Evolutionary conservation across 176 grass and related monocot genomes (phyloP).

Genomic region (Hordeum vulgare): DNA sequence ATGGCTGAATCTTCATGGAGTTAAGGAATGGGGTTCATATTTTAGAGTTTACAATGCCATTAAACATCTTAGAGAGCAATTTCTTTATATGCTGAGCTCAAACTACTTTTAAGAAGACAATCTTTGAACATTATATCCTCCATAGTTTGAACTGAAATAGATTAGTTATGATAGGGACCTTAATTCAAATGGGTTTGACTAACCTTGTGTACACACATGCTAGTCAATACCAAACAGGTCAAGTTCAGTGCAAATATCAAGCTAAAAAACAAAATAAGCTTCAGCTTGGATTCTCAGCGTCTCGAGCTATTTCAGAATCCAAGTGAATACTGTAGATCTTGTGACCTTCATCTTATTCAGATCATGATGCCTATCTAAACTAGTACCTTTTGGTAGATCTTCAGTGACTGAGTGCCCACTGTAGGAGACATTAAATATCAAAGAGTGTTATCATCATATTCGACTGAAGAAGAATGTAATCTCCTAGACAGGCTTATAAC

Average conservation of each 20-base stretch:
- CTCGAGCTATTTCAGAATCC: not conserved
- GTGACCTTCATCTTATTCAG: not conserved
- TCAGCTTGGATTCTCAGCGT: not conserved
- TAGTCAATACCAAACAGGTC: not conserved
- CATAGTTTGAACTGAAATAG: not conserved
- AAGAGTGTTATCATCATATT: not conserved
- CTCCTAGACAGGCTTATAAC: not conserved
- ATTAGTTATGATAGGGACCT: not conserved
- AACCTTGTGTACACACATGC: not conserved
- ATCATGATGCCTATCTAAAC: not conserved
- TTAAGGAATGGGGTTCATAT: not conserved
- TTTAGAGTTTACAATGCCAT: not conserved
- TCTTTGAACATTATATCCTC: not conserved
- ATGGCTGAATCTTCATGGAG: not conserved
- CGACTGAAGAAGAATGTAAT: not conserved
- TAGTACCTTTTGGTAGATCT: not conserved
- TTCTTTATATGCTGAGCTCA: not conserved
- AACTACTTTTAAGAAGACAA: not conserved
- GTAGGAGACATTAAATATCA: not conserved
- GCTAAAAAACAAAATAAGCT: not conserved
- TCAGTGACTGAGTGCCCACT: not conserved
- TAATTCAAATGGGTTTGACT: not conserved
- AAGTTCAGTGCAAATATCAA: not conserved
- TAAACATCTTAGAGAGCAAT: not conserved
- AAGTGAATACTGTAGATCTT: not conserved